Conservation (phyloP, 2,329 filamentous ascomycete genomes). For the Dactylellina sp. region DNA sequence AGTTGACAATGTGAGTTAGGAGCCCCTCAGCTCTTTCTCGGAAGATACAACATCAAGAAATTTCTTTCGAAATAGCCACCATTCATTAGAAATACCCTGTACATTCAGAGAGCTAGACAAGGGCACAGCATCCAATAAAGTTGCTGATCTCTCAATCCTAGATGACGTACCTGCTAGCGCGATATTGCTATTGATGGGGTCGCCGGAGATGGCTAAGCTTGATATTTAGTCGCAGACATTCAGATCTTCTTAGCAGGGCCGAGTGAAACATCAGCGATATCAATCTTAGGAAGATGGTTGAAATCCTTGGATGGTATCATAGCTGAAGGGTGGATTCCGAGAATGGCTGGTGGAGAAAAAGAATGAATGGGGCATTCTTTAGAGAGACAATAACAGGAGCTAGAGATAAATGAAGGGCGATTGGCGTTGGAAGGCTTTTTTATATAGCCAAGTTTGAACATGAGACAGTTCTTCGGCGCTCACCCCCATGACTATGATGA, state of each 20-base stretch:
- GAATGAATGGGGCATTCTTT: slow-evolving; percentile 49
- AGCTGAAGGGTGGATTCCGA: slow-evolving; percentile 48
- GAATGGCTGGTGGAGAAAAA: slow-evolving; percentile 47
- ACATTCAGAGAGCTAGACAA: slow-evolving; percentile 30
- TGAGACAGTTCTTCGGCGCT: slow-evolving; percentile 48
- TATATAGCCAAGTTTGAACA: slow-evolving; percentile 52
- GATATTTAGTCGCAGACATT: slow-evolving; percentile 55
- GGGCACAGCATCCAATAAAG: slow-evolving; percentile 42
- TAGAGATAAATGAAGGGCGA: slow-evolving; percentile 50
- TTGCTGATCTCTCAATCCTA: slow-evolving; percentile 44
- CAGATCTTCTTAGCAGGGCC: slow-evolving; percentile 55
- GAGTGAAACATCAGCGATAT: slow-evolving; percentile 55
- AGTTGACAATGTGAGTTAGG: slow-evolving; percentile 38
- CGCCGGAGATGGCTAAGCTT: slow-evolving; percentile 56
- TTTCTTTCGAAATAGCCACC: slow-evolving; percentile 53
- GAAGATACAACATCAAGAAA: slow-evolving; percentile 54
- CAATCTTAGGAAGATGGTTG: slow-evolving; percentile 43
- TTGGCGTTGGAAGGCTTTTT: slow-evolving; percentile 48
- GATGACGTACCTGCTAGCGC: slow-evolving; percentile 38
- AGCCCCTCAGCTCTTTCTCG: slow-evolving; percentile 44
- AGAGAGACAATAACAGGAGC: slow-evolving; percentile 52
- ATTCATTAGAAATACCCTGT: slow-evolving; percentile 4
- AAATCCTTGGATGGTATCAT: slow-evolving; percentile 51
- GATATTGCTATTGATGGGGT: slow-evolving; percentile 49
- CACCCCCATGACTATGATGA: slow-evolving; percentile 49